Evolutionary conservation across 2,329 filamentous ascomycete species (phyloP), one percentile per base, ranked within the genome.

Genomic region (Metarhizium album): DNA sequence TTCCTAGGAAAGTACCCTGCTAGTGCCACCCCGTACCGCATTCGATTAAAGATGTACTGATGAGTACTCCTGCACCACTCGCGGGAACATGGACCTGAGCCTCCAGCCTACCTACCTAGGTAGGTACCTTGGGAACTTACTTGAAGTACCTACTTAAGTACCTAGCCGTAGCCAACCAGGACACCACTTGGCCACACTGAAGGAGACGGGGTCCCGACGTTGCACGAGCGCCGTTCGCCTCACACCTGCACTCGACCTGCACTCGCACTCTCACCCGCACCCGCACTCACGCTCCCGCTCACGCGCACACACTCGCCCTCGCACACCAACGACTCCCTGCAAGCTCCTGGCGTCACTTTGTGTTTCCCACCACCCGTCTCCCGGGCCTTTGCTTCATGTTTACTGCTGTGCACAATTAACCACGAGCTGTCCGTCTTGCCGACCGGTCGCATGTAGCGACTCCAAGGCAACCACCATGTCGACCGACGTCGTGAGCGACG

Each of bases 401-500:
- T 9, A 20, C 31, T 31, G 42, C 42, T 47, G 37, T 22, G 35
- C 29, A 14, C 45, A 9, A 22, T 47, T 20, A 45, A 20, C 23
- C 43, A 37, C 38, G 35, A 49, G 48, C 48, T 59, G 55, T 50
- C 52, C 56, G 52, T 58, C 62, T 60, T 58, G 66, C 67, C 65
- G 64, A 58, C 60, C 55, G 59, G 60, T 67, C 63, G 63, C 62
- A 60, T 60, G 64, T 59, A 60, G 65, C 62, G 62, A 62, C 64
- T 60, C 67, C 59, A 66, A 59, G 57, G 58, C 62, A 60, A 62
- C 56, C 61, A 68, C 64, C 68, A 80, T 80, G 77, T 75, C 76
- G 69, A 74, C 70, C 67, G 71, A 76, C 72, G 72, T 72, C 70
- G 72, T 70, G 70, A 70, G 72, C 70, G 72, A 67, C 65, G 61